Percentiles rank a stretch among this genome's conserved stretches.
Conservation (phyloP, 768 basidiomycete species). For the Pleurotus tuoliensis region DNA sequence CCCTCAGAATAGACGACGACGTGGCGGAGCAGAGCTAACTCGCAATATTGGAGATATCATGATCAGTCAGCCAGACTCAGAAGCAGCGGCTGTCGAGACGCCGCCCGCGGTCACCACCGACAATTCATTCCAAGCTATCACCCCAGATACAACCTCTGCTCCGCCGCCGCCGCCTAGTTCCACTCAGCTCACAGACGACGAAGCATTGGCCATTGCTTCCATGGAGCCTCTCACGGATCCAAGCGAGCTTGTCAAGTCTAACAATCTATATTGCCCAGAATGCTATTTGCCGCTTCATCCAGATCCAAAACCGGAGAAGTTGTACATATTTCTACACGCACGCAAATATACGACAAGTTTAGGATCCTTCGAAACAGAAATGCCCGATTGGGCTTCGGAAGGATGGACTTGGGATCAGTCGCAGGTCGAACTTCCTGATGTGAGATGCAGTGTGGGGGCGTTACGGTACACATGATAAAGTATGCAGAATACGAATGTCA, state of each 20-base stretch:
- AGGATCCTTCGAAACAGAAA: conserved; percentile 79
- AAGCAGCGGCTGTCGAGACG: neutral
- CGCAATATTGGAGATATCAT: conserved; percentile 15
- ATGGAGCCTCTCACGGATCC: conserved; percentile 35
- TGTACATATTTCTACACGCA: conserved; percentile 97
- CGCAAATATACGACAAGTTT: conserved; percentile 77
- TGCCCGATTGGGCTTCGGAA: conserved; percentile 86
- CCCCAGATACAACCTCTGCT: conserved; percentile 11
- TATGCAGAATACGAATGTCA: neutral
- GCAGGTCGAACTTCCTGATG: conserved; percentile 10
- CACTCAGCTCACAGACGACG: conserved; percentile 40
- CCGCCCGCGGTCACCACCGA: neutral
- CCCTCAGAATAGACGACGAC: conserved; percentile 55
- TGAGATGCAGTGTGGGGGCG: neutral
- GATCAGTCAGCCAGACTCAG: conserved; percentile 3
- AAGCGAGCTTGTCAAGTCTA: conserved; percentile 29
- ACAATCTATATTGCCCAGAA: conserved; percentile 71
- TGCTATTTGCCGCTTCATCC: conserved; percentile 92
- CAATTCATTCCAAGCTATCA: neutral
- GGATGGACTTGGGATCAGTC: conserved; percentile 65
- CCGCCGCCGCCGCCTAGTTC: conserved; percentile 18
- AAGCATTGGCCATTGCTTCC: conserved; percentile 40
- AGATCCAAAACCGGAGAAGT: conserved; percentile 86
- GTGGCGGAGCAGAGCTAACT: conserved; percentile 46
- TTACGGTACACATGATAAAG: neutral